phyloP scores from a whole-genome alignment of 2,329 filamentous ascomycete genomes.

The Neofusicoccum cordaticola region DNA sequence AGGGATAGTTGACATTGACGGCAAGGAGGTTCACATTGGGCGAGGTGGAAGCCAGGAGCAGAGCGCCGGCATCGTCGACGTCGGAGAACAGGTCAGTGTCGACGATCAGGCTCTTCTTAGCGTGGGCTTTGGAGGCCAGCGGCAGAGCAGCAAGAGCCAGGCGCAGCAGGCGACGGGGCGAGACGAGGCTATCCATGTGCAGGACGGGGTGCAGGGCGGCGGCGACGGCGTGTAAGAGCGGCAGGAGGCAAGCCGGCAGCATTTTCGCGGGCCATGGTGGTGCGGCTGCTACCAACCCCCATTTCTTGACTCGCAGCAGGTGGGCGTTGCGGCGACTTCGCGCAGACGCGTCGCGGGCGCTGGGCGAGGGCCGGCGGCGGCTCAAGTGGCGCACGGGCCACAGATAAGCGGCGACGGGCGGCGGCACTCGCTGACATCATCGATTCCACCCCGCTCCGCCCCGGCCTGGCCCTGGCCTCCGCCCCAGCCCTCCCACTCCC shows the following conservation, averaged over 20 bases:
- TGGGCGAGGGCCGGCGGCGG: no score
- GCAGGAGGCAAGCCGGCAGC: background rate
- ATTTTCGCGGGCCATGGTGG: background rate
- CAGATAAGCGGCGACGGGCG: no score
- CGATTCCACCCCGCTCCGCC: no score
- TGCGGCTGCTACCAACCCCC: background rate
- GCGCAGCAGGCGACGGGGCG: background rate
- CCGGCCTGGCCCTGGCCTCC: no score
- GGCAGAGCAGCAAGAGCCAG: background rate
- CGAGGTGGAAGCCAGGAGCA: conserved; percentile 43
- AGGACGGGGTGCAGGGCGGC: background rate
- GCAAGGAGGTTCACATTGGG: conserved; percentile 38
- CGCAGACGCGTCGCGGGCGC: no score
- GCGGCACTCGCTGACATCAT: no score
- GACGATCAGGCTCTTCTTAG: conserved; percentile 42
- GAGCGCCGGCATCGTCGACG: conserved; percentile 44
- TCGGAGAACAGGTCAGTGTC: conserved; percentile 50
- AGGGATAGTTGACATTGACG: conserved; percentile 44
- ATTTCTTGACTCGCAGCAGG: background rate
- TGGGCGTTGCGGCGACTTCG: no score
- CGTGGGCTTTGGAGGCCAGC: background rate
- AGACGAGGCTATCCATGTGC: background rate
- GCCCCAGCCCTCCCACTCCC: no score
- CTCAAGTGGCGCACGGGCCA: no score
- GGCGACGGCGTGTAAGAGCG: background rate